These are phyloP conservation scores for Tetrahymena borealis DNA, from an alignment of 73 alveolate species.

Conservation along the genomic window DNA sequence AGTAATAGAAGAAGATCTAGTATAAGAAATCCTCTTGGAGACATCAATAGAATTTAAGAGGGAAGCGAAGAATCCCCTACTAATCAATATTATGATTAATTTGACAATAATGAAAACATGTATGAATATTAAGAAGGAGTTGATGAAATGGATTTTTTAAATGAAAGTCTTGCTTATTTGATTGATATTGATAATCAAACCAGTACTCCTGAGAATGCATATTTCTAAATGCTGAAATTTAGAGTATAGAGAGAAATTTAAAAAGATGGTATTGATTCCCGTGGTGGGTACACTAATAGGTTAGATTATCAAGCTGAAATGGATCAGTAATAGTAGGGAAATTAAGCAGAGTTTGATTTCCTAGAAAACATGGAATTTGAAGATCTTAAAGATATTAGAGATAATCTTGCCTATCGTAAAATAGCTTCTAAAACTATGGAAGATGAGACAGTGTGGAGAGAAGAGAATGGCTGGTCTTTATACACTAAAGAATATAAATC, in stretches of 20 bases:
- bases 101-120: neutral
- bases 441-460: slow-evolving; percentile 54
- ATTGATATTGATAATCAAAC: slow-evolving; percentile 14
- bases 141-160: neutral
- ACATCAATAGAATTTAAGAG: neutral
- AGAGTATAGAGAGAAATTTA: slow-evolving; percentile 1
- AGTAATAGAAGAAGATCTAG: neutral
- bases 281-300: neutral
- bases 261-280: slow-evolving; percentile 17
- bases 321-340: neutral
- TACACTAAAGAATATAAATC: slow-evolving; percentile 64
- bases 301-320: neutral
- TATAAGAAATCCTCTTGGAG: neutral
- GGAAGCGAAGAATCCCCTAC: neutral
- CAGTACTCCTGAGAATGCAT: slow-evolving; percentile 9
- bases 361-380: slow-evolving; percentile 32
- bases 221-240: slow-evolving; percentile 7
- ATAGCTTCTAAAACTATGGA: slow-evolving; percentile 49
- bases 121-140: neutral
- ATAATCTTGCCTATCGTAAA: slow-evolving; percentile 51
- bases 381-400: slow-evolving; percentile 59
- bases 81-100: neutral
- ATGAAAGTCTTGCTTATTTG: neutral
- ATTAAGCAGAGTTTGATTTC: slow-evolving; percentile 18
- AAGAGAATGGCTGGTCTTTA: slow-evolving; percentile 62